phyloP scores from a whole-genome alignment of 345 rosid genomes.

The Boechera retrofracta region DNA sequence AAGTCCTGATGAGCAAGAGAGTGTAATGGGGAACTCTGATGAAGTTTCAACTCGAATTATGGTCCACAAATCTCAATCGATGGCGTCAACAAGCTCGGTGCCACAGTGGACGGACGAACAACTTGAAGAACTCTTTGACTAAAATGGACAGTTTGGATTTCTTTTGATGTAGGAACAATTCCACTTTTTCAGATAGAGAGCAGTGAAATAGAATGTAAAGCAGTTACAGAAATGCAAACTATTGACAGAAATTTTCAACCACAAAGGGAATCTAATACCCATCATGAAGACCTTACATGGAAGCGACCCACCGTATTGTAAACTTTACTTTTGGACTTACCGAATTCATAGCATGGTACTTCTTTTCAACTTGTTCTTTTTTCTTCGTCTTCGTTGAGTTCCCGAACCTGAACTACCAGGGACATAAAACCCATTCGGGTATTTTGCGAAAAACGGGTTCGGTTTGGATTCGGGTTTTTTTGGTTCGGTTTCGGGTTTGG shows the following conservation, averaged over 20 bases:
- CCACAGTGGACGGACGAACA: slow-evolving; percentile 93
- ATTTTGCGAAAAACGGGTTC: too few relatives aligned
- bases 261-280: background rate
- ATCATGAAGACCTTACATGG: background rate
- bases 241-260: background rate
- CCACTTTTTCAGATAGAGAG: slow-evolving; percentile 2
- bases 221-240: background rate
- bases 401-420: too few relatives aligned
- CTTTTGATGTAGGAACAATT: slow-evolving; percentile 9
- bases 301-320: background rate
- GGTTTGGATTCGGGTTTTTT: too few relatives aligned
- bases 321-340: background rate
- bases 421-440: too few relatives aligned
- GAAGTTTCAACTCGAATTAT: slow-evolving; percentile 13
- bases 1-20: slow-evolving; percentile 32
- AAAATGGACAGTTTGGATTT: slow-evolving; percentile 18
- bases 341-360: background rate
- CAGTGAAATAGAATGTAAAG: slow-evolving; percentile 10
- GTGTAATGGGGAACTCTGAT: slow-evolving; percentile 4
- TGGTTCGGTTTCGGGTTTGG: too few relatives aligned
- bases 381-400: too few relatives aligned
- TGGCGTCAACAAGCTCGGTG: slow-evolving; percentile 43
- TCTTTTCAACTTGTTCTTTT: background rate
- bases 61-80: slow-evolving; percentile 35
- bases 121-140: slow-evolving; percentile 77